Evolutionary conservation across 2,329 filamentous ascomycete genomes (phyloP).

Genomic region (Aspergillus pseudonomiae): DNA sequence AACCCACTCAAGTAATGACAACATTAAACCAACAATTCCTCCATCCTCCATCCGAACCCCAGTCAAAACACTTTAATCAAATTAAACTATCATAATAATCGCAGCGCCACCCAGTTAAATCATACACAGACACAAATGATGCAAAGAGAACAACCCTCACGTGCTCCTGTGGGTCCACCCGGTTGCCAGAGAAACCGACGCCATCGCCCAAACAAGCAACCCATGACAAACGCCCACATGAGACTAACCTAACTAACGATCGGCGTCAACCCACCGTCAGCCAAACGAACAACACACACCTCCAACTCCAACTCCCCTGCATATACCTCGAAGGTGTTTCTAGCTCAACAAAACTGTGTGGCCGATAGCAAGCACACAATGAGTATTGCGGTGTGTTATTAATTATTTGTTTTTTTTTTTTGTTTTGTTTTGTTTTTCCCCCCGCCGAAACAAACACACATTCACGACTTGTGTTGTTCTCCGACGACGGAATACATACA

Average conservation of each 20-base stretch:
- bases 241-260: neutral
- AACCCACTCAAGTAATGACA: neutral
- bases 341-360: neutral
- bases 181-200: slow-evolving; percentile 14
- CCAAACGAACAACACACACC: slow-evolving; percentile 13
- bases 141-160: neutral
- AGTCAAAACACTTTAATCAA: too few species aligned
- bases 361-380: slow-evolving; percentile 10
- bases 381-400: slow-evolving; percentile 10
- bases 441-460: neutral
- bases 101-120: too few species aligned
- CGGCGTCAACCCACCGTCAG: neutral
- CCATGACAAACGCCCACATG: slow-evolving; percentile 6
- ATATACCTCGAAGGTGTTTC: neutral
- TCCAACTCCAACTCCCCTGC: neutral
- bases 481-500: neutral
- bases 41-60: neutral
- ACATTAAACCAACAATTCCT: neutral
- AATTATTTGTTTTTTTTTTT: neutral
- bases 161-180: neutral
- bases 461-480: neutral
- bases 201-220: slow-evolving; percentile 17
- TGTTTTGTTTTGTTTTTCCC: neutral
- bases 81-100: too few species aligned
- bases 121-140: too few species aligned